Evolutionary conservation across 2,329 filamentous ascomycete species (phyloP), one percentile per base, ranked within the genome.

Genomic region (Penicillium occitanis): DNA sequence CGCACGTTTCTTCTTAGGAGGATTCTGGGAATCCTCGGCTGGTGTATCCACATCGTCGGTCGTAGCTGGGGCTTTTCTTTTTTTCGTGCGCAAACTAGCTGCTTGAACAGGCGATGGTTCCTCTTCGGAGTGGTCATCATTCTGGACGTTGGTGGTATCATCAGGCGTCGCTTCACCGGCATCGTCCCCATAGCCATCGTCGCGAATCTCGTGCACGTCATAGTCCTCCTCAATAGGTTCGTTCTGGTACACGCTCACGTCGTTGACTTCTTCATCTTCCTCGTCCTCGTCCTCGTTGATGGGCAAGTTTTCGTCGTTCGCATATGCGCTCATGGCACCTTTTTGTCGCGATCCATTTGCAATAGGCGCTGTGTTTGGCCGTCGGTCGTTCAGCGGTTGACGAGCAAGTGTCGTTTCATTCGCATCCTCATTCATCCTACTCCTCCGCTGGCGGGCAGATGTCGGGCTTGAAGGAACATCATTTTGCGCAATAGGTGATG

Each of bases 401-500:
- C 73, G 69, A 51, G 75, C 75, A 59, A 70, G 68, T 50, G 70
- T 73, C 30, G 71, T 58, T 60, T 44, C 57, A 5, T 14, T 7
- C 19, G 35, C 19, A 46, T 46, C 40, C 19, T 63, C 46, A n/a
- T 42, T 22, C 35, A 73, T 71, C 46, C 63, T 63, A 46, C 71
- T 71, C 50, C 48, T 62, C 65, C 72, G 68, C 67, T 76, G 74
- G 59, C 66, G 44, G 40, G 72, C 73, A 65, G 78, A 72, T 3
- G 76, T 78, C 1, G 78, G 78, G 63, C 78, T 80, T 11, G 78
- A 78, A n/a, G 76, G 76, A n/a, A 70, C 65, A 28, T 75, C 73
- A 65, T 73, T 74, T 22, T 75, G 74, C 17, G 73, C 74, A 37
- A 76, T 75, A 51, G 79, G 77, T 5, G 80, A 80, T n/a, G 80